These are phyloP conservation scores for Petasospora fabianii DNA, from an alignment of 1,139 yeast genomes.

Conservation along the genomic window DNA sequence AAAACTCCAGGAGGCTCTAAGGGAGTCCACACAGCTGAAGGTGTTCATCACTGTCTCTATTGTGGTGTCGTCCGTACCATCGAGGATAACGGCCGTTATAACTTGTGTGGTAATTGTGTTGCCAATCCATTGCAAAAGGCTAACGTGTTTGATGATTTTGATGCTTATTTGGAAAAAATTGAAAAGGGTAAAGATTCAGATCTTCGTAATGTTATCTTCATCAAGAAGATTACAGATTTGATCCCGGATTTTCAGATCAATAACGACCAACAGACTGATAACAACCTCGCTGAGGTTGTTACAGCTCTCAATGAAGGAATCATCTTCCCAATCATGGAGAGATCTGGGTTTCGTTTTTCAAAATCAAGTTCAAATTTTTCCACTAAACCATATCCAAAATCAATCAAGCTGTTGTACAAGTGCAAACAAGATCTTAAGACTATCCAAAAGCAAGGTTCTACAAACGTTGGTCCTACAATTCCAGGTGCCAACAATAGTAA, in stretches of 20 bases:
- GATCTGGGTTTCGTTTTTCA: conserved; percentile 24
- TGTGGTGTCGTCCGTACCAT: conserved; percentile 23
- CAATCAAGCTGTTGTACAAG: conserved; percentile 24
- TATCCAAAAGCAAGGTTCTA: conserved; percentile 14
- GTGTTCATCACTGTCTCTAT: conserved; percentile 20
- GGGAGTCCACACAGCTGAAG: conserved; percentile 8
- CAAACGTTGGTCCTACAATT: conserved; percentile 1
- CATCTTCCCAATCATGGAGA: conserved; percentile 18
- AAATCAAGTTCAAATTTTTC: conserved; percentile 22
- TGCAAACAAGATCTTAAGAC: conserved; percentile 26
- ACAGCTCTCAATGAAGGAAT: conserved; percentile 15
- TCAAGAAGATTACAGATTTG: conserved; percentile 18
- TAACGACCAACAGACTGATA: background rate
- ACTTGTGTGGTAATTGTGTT: conserved; percentile 26
- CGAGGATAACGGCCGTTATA: conserved; percentile 26
- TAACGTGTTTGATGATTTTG: conserved; percentile 23
- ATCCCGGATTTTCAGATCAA: conserved; percentile 15
- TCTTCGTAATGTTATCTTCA: conserved; percentile 20
- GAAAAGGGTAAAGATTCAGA: conserved; percentile 15
- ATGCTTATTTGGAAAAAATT: conserved; percentile 18
- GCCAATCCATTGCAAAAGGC: conserved; percentile 22
- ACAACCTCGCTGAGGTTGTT: conserved; percentile 17
- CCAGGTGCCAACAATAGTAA: conserved; percentile 11
- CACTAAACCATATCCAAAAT: conserved; percentile 21
- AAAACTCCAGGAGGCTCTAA: conserved; percentile 1